Percentiles rank a stretch among this genome's conserved stretches.
These are phyloP conservation scores for Taphrina pruni DNA, from an alignment of 1,139 yeast species.

Conservation along the genomic window DNA sequence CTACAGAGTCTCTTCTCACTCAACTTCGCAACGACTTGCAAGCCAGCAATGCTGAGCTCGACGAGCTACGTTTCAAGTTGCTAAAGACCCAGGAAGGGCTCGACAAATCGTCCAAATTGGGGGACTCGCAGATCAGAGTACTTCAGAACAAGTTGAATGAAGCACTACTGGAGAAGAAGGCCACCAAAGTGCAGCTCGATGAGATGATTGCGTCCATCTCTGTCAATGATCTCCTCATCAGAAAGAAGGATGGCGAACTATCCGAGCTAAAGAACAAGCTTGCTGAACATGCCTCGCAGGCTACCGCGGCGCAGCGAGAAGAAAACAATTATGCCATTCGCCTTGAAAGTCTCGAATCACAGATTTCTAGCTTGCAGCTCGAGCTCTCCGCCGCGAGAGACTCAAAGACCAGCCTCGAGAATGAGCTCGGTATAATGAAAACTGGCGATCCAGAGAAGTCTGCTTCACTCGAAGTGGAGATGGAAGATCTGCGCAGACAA, in stretches of 20 bases:
- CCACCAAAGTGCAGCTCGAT: constrained; percentile 23
- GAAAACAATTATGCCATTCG: background rate
- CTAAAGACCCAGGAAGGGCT: background rate
- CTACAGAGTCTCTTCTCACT: constrained; percentile 7
- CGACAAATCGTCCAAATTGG: background rate
- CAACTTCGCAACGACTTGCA: background rate
- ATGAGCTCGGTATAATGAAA: constrained; percentile 1
- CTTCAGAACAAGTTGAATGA: constrained; percentile 8
- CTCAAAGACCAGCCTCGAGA: constrained; percentile 13
- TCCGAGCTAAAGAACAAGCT: constrained; percentile 11
- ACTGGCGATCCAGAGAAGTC: constrained; percentile 13
- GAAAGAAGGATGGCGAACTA: constrained; percentile 30
- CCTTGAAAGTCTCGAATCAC: constrained; percentile 3
- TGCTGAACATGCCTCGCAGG: background rate
- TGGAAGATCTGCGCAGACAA: constrained; percentile 22
- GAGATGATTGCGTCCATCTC: constrained; percentile 32
- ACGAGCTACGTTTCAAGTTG: background rate
- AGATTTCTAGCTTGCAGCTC: background rate
- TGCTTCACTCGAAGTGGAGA: constrained; percentile 25
- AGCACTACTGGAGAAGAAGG: constrained; percentile 5
- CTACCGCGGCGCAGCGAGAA: background rate
- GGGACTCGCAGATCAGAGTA: background rate
- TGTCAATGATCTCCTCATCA: constrained; percentile 12
- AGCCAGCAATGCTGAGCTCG: background rate
- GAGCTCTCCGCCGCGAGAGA: background rate